A percentile compares a stretch with the other conserved stretches of the same genome.
Conservation (phyloP, 306 rosid genomes). For the Casuarina cunninghamiana region DNA sequence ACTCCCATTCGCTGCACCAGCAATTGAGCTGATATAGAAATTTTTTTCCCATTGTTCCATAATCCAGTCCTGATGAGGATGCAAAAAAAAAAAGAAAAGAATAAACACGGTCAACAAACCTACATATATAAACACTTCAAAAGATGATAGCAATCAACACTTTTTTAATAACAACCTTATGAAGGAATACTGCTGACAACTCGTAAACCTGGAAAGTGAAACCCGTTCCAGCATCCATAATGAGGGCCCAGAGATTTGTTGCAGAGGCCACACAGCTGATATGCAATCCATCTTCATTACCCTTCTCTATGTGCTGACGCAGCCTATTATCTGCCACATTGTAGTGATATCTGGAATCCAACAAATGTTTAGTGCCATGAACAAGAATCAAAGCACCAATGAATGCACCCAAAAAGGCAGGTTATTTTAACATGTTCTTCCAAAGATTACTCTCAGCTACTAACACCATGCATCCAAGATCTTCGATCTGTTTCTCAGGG, state of each 20-base stretch:
- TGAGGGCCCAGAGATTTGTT: conserved; percentile 79
- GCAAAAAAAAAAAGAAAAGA: conserved; percentile 5
- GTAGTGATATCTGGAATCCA: conserved; percentile 75
- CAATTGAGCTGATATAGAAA: conserved; percentile 87
- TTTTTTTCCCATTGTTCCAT: conserved; percentile 98
- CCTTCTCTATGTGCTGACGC: conserved; percentile 88
- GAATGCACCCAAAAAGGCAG: conserved; percentile 22
- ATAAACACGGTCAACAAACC: conserved; percentile 18
- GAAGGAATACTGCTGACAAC: conserved; percentile 76
- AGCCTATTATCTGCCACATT: conserved; percentile 88
- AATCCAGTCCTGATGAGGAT: conserved; percentile 81
- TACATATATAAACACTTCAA: conserved; percentile 7
- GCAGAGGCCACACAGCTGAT: conserved; percentile 88
- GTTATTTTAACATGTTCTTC: conserved; percentile 15
- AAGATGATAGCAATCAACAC: conserved; percentile 23
- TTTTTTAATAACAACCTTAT: conserved; percentile 56
- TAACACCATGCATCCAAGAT: background rate
- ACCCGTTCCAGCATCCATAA: conserved; percentile 95
- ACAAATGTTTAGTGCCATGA: conserved; percentile 22
- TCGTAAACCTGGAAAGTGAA: conserved; percentile 88
- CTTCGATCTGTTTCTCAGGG: background rate
- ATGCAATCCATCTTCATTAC: conserved; percentile 85
- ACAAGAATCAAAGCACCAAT: conserved; percentile 27
- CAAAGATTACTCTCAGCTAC: background rate
- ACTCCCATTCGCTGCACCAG: conserved; percentile 87